phyloP scores from a whole-genome alignment of 768 basidiomycete genomes.

The Mycena crocata region DNA sequence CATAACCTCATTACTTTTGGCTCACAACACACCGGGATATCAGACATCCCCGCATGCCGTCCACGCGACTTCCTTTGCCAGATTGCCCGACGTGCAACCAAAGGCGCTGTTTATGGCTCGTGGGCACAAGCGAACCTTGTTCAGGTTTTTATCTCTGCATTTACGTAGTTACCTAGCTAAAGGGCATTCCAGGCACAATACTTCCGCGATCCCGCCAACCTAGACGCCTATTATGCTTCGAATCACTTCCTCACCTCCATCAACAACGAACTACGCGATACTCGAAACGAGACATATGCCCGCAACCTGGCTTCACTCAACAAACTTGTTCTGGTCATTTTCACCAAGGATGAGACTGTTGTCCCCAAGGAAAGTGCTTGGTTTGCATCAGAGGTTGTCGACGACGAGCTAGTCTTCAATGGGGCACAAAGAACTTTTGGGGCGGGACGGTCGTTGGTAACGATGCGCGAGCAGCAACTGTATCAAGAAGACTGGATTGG shows the following conservation, averaged over 20 bases:
- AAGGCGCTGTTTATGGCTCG: constrained; percentile 71
- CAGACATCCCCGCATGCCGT: constrained; percentile 76
- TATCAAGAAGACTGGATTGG: constrained; percentile 89
- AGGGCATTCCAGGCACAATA: constrained; percentile 77
- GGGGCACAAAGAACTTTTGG: constrained; percentile 25
- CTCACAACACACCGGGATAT: constrained; percentile 88
- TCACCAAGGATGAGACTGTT: constrained; percentile 79
- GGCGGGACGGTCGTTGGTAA: constrained; percentile 55
- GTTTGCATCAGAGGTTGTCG: constrained; percentile 79
- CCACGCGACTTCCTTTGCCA: constrained; percentile 78
- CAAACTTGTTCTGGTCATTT: constrained; percentile 79
- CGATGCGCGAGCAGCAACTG: constrained; percentile 78
- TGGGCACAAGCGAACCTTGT: constrained; percentile 85
- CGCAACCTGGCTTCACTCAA: constrained; percentile 70
- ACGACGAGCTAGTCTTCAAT: constrained; percentile 41
- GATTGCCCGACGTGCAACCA: constrained; percentile 69
- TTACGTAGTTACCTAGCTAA: background rate
- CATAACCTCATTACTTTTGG: constrained; percentile 90
- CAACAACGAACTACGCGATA: constrained; percentile 77
- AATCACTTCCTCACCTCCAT: constrained; percentile 79
- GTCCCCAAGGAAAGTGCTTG: constrained; percentile 88
- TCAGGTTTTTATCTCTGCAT: constrained; percentile 59
- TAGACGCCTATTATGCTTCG: constrained; percentile 66
- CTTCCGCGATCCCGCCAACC: constrained; percentile 77
- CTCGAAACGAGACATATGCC: constrained; percentile 70